phyloP scores from a whole-genome alignment of 305 asterid genomes.

The Fraxinus velutina region DNA sequence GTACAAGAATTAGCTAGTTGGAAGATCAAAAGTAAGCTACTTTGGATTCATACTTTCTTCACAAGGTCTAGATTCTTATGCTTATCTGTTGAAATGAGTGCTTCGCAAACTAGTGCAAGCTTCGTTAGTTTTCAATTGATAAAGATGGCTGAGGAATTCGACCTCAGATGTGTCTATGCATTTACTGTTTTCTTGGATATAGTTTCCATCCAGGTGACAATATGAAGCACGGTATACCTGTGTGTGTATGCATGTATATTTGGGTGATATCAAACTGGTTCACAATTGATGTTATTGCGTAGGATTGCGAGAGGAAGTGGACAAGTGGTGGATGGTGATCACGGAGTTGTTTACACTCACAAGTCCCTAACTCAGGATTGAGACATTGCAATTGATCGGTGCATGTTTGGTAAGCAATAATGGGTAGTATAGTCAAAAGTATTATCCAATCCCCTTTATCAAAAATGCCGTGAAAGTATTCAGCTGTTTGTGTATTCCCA shows the following conservation, averaged over 20 bases:
- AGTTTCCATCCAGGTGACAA: neutral
- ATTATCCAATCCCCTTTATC: neutral
- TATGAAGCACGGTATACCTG: neutral
- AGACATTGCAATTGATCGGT: neutral
- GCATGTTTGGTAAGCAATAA: neutral
- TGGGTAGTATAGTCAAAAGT: neutral
- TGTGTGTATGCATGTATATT: neutral
- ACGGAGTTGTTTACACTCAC: conserved; percentile 39
- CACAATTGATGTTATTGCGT: neutral
- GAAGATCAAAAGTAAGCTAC: neutral
- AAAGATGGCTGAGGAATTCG: neutral
- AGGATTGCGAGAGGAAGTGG: conserved; percentile 47
- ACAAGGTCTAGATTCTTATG: neutral
- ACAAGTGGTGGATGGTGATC: conserved; percentile 39
- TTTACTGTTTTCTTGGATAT: neutral
- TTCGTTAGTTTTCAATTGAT: neutral
- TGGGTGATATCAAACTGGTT: neutral
- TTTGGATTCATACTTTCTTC: neutral
- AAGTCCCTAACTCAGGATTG: conserved; percentile 15
- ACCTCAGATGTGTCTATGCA: neutral
- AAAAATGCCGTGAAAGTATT: neutral
- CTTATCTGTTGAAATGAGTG: neutral
- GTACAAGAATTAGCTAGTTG: neutral
- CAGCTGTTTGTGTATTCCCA: neutral
- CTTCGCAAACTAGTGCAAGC: neutral